These are phyloP conservation scores for Verticillium tricorpus DNA, from an alignment of 2,329 filamentous ascomycete genomes.

Conservation along the genomic window DNA sequence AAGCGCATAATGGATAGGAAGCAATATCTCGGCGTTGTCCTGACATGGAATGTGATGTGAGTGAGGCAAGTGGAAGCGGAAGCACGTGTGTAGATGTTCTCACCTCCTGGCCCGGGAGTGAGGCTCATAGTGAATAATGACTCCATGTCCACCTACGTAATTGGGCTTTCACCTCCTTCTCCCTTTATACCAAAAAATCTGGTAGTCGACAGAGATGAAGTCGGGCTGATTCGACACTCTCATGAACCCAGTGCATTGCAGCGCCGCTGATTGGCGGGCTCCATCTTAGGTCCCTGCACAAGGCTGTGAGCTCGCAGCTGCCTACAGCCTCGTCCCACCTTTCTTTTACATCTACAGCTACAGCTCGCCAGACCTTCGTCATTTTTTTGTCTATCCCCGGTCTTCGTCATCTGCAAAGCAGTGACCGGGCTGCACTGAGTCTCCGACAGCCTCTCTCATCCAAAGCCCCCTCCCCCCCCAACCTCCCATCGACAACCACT, in stretches of 20 bases:
- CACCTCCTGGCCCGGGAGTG: no score
- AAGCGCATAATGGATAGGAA: conserved; percentile 1
- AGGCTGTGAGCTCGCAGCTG: not conserved
- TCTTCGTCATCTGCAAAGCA: not conserved
- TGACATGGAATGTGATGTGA: not conserved
- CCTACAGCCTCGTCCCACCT: conserved; percentile 1
- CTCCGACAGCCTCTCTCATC: not conserved
- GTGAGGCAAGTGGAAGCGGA: no score
- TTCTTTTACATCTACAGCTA: not conserved
- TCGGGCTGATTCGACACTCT: not conserved
- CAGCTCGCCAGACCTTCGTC: not conserved
- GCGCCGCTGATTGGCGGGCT: not conserved
- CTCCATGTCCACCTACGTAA: no score
- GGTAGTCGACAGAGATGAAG: no score
- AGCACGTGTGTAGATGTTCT: no score
- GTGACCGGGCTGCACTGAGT: not conserved
- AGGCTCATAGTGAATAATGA: no score
- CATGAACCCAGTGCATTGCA: not conserved
- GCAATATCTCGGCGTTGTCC: not conserved
- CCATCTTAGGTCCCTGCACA: not conserved
- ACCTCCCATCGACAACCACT: not conserved
- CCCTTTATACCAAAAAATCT: no score
- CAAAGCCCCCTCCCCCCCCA: not conserved
- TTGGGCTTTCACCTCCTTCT: no score
- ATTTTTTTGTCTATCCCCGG: not conserved